phyloP scores from a whole-genome alignment of 1,284 basidiomycete species.

The Sphagnurus paluster region DNA sequence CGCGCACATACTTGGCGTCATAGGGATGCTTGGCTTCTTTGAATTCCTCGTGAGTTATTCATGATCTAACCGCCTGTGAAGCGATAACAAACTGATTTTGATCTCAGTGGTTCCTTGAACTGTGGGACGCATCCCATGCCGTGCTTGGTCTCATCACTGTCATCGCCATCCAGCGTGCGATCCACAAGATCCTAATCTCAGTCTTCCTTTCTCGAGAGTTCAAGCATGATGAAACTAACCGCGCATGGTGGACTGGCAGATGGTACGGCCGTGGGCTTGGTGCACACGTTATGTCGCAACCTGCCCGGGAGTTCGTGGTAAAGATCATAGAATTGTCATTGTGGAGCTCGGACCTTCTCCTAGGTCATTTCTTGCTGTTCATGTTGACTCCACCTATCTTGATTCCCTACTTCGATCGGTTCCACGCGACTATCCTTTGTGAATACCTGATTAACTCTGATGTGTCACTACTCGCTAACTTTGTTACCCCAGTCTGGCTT shows the following conservation, averaged over 20 bases:
- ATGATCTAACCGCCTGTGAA: not conserved
- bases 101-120: constrained; percentile 87
- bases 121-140: constrained; percentile 90
- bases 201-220: constrained; percentile 94
- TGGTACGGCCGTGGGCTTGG: constrained; percentile 95
- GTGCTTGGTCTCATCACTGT: constrained; percentile 87
- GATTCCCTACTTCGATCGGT: constrained; percentile 60
- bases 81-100: constrained; percentile 5
- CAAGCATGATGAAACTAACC: constrained; percentile 96
- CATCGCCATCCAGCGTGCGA: constrained; percentile 84
- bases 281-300: constrained; percentile 86
- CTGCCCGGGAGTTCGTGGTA: constrained; percentile 91
- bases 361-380: constrained; percentile 69
- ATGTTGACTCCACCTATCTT: constrained; percentile 70
- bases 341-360: constrained; percentile 86
- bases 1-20: constrained; percentile 76
- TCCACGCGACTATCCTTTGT: constrained; percentile 91
- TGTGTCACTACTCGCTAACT: no score
- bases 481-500: constrained; percentile 90
- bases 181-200: constrained; percentile 91
- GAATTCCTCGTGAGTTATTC: constrained; percentile 80
- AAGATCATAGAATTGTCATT: constrained; percentile 96
- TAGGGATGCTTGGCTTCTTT: constrained; percentile 91
- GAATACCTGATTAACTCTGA: no score
- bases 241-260: constrained; percentile 96